phyloP scores from a whole-genome alignment of 129 eudicot genomes.

The Erigeron canadensis region DNA sequence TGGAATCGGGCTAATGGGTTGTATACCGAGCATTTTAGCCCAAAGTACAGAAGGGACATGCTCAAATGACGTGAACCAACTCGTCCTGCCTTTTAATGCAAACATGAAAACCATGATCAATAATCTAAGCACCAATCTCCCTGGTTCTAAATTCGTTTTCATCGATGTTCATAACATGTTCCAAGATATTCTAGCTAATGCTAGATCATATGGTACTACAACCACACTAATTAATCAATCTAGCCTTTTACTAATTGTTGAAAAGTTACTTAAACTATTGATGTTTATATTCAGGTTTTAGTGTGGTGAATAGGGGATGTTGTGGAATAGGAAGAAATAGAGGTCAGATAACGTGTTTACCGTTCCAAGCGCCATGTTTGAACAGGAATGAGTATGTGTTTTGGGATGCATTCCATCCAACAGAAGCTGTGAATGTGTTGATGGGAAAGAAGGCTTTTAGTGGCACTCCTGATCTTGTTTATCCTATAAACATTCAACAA shows the following conservation, averaged over 20 bases:
- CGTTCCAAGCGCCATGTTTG: constrained; percentile 70
- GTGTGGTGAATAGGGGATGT: constrained; percentile 66
- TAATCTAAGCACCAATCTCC: constrained; percentile 62
- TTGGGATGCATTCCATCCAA: constrained; percentile 98
- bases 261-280: neutral
- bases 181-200: constrained; percentile 75
- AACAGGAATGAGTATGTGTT: constrained; percentile 68
- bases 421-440: constrained; percentile 76
- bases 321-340: constrained; percentile 89
- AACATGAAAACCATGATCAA: constrained; percentile 72
- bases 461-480: constrained; percentile 51
- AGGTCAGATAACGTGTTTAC: constrained; percentile 91
- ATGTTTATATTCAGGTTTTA: constrained; percentile 53
- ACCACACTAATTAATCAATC: neutral
- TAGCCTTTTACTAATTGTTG: neutral
- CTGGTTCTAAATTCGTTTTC: constrained; percentile 63
- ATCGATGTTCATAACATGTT: constrained; percentile 78
- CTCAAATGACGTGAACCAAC: constrained; percentile 70
- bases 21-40: constrained; percentile 87
- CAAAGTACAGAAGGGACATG: constrained; percentile 55
- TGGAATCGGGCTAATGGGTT: constrained; percentile 93
- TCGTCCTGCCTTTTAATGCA: constrained; percentile 66
- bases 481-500: constrained; percentile 79
- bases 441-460: constrained; percentile 69
- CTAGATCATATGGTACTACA: constrained; percentile 57